phyloP scores from a whole-genome alignment of 2,329 filamentous ascomycete genomes.

The Paraphoma sp. region DNA sequence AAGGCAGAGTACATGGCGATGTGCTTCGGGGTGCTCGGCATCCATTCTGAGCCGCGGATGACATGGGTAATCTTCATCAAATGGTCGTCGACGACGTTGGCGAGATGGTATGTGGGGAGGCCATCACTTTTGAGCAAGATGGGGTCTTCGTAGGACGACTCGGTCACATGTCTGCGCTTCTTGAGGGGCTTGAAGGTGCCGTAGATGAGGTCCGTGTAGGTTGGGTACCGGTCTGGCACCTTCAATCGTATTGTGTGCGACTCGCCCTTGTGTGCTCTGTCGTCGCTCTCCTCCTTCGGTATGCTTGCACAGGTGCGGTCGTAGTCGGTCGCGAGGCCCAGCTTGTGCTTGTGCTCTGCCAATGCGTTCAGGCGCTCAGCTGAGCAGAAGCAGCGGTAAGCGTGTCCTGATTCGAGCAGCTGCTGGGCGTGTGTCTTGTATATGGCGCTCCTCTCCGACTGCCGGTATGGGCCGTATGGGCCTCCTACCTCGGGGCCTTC shows the following conservation, averaged over 20 bases:
- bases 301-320: constrained; percentile 77
- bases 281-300: constrained; percentile 69
- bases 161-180: constrained; percentile 47
- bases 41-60: constrained; percentile 94
- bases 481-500: constrained; percentile 88
- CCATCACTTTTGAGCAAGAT: constrained; percentile 92
- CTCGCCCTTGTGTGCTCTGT: constrained; percentile 72
- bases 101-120: constrained; percentile 94
- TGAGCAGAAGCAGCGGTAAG: constrained; percentile 94
- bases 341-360: constrained; percentile 67
- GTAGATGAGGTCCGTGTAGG: constrained; percentile 81
- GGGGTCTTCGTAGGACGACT: constrained; percentile 74
- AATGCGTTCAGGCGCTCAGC: constrained; percentile 72
- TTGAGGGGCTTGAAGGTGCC: constrained; percentile 55
- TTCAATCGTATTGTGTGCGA: constrained; percentile 79
- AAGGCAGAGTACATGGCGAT: constrained; percentile 62
- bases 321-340: constrained; percentile 67
- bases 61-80: constrained; percentile 96
- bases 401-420: constrained; percentile 73
- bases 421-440: constrained; percentile 75
- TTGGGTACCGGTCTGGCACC: constrained; percentile 65
- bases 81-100: constrained; percentile 96
- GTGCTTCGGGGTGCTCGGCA: constrained; percentile 87
- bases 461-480: constrained; percentile 84
- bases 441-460: constrained; percentile 76